Base-by-base conservation (phyloP, 495 filamentous ascomycete genomes). In the Mytilinidion resinicola region DNA sequence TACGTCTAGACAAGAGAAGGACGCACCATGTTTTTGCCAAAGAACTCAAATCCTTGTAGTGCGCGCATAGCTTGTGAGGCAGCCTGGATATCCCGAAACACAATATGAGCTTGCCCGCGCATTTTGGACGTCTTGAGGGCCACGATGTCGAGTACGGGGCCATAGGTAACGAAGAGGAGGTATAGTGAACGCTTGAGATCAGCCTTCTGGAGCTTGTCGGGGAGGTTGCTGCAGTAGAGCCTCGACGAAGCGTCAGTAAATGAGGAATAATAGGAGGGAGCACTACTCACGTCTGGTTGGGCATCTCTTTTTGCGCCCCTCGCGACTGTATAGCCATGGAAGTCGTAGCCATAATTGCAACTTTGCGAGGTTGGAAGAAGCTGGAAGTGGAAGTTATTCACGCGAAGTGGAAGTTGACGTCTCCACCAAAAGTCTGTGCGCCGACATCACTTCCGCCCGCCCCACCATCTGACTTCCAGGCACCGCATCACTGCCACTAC, bases 61-160 rank as follows among this genome's bases (percentile, higher is more conserved):
- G 88, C 83, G 54, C 91, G 78, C 84, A 97, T 86, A 1, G 93
- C 93, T 67, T 95, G 88, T 34, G 91, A 93, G 46, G 89, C 90
- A 3, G 85, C 80, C 56, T 92, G 85, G 11, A 91, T 75, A 68
- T 99, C 93, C 57, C 87, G 83, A 71, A 89, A 96, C 3, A 91
- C 88, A 47, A 99, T 77, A 68, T 96, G 91, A 51, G 93, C 95
- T 71, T 97, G 93, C 1, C 93, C 93, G 37, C 95, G 87, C 87
- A 96, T 91, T 73, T 90, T 91, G 65, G 76, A 76, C 0, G 88
- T 93, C 73, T 89, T 91, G 66, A 96, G 77, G 35, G 89, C 87
- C 35, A 95, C 87, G n/a, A 99, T 85, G 68, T 97, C 93, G 49
- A 99, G 81, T 12, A 99, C 88, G 9, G 89, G 83, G 19, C 95